Base-by-base conservation (phyloP, 176 grass and related monocot genomes). In the Rhipidocladum racemiflorum region DNA sequence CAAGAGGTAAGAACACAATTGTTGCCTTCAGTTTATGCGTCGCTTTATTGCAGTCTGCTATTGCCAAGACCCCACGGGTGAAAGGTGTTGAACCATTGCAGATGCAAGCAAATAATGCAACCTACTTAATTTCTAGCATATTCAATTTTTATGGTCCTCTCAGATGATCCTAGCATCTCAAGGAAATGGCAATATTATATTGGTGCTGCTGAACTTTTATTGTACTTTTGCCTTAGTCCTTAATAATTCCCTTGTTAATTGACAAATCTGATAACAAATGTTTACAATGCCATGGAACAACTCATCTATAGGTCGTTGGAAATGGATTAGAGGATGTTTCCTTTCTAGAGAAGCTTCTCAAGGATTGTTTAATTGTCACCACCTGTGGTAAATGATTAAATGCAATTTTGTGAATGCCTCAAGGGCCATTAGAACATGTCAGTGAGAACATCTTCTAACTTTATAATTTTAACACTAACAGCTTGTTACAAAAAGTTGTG, bases 1-100 rank as follows among this genome's bases (percentile, higher is more conserved):
- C 77, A 87, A 54, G 74, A 79, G 87, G 96, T 93, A 86, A 85
- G 66, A 56, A 72, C 35, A 16, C 65, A 59, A 54, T 75, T 53
- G 16, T 0, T 81, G 1, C 39, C 20, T 36, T 81, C 48, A 1
- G 0, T 78, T 60, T 53, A 81, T 70, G 24, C 1, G 14, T 85
- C 8, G 2, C 14, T 1, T 40, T 61, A 66, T 6, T 7, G 21
- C 38, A 70, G 13, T 27, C 53, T 75, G 5, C 34, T 63, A 29
- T 69, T 61, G 18, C 66, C 38, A n/a, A 45, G n/a, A 23, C 2
- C 30, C 32, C 65, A 65, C 1, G 45, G 9, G 14, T 76, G 30
- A 25, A 71, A 82, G 21, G 24, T 24, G 17, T 55, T 82, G 43
- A 4, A 8, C 55, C 61, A 16, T 45, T 57, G 36, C 28, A 65